Evolutionary conservation across 176 grass and related monocot species (phyloP).

Genomic region (Juncus inflexus): DNA sequence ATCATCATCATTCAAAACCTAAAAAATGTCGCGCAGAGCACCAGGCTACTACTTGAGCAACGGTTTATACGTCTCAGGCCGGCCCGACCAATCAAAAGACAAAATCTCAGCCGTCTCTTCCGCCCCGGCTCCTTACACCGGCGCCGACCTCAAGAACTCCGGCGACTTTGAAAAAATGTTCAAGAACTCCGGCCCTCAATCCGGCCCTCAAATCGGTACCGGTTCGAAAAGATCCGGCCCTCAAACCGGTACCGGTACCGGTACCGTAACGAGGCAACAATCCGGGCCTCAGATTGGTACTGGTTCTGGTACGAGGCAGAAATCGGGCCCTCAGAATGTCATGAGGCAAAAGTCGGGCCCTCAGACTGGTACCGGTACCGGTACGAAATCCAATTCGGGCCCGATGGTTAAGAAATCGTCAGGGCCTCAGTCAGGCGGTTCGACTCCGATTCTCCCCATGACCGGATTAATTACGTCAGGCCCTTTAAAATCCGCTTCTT

Average conservation of each 20-base stretch:
- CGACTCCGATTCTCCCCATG: constrained; percentile 66
- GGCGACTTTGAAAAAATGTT: constrained; percentile 87
- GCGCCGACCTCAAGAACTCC: constrained; percentile 80
- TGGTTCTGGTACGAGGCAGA: constrained; percentile 32
- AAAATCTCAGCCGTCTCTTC: constrained; percentile 66
- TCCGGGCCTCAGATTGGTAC: constrained; percentile 29
- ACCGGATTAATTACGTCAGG: constrained; percentile 94
- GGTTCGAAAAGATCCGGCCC: constrained; percentile 32
- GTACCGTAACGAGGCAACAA: constrained; percentile 19
- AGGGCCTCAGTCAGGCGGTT: constrained; percentile 76
- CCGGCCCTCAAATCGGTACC: constrained; percentile 1
- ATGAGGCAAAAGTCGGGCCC: constrained; percentile 48
- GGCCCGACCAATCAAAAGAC: constrained; percentile 75
- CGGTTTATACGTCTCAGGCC: constrained; percentile 92
- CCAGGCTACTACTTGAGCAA: constrained; percentile 91
- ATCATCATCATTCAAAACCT: background rate
- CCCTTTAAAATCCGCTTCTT: constrained; percentile 33
- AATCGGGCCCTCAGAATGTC: constrained; percentile 59
- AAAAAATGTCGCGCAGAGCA: constrained; percentile 76
- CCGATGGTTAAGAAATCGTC: constrained; percentile 87
- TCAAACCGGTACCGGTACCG: constrained; percentile 28
- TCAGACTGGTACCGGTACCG: constrained; percentile 55
- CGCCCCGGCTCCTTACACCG: constrained; percentile 79
- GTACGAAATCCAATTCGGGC: constrained; percentile 84
- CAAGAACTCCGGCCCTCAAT: constrained; percentile 32